Conservation (phyloP, 176 grass and related monocot species). For the Musa acuminata region DNA sequence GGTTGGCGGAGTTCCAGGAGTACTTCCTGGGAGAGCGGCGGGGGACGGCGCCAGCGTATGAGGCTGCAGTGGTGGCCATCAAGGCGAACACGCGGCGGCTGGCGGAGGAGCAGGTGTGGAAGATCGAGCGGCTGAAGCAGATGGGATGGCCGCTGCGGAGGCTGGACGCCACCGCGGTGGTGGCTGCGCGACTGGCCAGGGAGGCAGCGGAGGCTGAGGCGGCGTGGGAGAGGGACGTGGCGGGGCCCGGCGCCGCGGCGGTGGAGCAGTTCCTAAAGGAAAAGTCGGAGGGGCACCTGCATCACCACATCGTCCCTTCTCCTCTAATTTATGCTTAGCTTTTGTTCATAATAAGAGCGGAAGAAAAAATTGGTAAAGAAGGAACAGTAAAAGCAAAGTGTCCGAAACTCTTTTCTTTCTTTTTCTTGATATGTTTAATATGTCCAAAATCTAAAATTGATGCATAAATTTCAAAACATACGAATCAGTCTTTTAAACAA, state of each 20-base stretch:
- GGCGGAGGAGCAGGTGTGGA: slow-evolving; percentile 43
- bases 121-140: slow-evolving; percentile 45
- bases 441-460: no score
- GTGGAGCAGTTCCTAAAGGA: slow-evolving; percentile 34
- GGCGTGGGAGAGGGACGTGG: slow-evolving; percentile 52
- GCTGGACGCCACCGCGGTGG: slow-evolving; percentile 42
- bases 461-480: no score
- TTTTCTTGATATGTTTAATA: no score
- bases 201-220: background rate
- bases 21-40: slow-evolving; percentile 14
- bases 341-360: background rate
- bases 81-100: slow-evolving; percentile 55
- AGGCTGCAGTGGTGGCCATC: slow-evolving; percentile 40
- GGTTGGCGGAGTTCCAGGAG: slow-evolving; percentile 49
- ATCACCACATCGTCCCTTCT: background rate
- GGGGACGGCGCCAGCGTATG: slow-evolving; percentile 5
- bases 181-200: slow-evolving; percentile 25
- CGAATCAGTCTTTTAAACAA: no score
- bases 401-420: no score
- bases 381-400: no score
- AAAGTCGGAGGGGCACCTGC: background rate
- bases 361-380: no score
- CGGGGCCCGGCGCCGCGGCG: slow-evolving; percentile 30
- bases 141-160: slow-evolving; percentile 47
- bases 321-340: background rate